Evolutionary conservation across 2,329 filamentous ascomycete species (phyloP).

Genomic region (Hypoxylon sp.): DNA sequence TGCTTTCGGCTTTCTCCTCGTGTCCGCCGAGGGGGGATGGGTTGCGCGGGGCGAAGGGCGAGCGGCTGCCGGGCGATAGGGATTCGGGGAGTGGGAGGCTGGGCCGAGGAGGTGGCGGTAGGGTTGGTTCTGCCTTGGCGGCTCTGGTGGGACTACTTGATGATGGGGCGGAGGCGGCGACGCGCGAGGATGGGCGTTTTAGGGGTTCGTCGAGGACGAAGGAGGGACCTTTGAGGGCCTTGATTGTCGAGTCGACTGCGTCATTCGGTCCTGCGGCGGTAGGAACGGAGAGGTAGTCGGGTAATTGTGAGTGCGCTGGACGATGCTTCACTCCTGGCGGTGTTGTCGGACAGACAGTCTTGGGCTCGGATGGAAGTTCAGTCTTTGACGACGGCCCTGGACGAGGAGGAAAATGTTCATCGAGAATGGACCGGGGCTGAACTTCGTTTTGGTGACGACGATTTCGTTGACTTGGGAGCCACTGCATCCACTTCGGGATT

Average conservation of each 20-base stretch:
- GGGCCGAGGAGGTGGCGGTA: too few relatives aligned
- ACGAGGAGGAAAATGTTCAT: conserved; percentile 43
- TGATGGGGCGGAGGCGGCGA: conserved; percentile 33
- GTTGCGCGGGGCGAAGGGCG: conserved; percentile 20
- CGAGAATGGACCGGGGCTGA: conserved; percentile 45
- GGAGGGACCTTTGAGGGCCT: conserved; percentile 43
- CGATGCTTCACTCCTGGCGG: not conserved
- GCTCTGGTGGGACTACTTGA: conserved; percentile 15
- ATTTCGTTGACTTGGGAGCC: conserved; percentile 40
- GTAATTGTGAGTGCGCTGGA: conserved; percentile 3
- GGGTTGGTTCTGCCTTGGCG: conserved; percentile 3
- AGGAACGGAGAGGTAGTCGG: not conserved
- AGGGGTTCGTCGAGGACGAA: conserved; percentile 56
- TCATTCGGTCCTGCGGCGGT: conserved; percentile 3
- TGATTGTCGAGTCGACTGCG: conserved; percentile 18
- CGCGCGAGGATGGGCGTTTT: conserved; percentile 54
- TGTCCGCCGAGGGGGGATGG: conserved; percentile 19
- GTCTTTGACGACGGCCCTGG: not conserved
- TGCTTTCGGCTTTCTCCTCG: not conserved
- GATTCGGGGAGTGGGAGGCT: conserved; percentile 6
- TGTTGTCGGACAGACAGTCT: conserved; percentile 37
- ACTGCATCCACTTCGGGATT: conserved; percentile 62
- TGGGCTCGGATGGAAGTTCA: conserved; percentile 2
- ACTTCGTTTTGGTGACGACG: conserved; percentile 16
- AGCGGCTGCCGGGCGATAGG: conserved; percentile 12